Evolutionary conservation across 1,139 yeast genomes (phyloP), one percentile per base, ranked within the genome.

Genomic region (Casaregolazyma suthepensis): DNA sequence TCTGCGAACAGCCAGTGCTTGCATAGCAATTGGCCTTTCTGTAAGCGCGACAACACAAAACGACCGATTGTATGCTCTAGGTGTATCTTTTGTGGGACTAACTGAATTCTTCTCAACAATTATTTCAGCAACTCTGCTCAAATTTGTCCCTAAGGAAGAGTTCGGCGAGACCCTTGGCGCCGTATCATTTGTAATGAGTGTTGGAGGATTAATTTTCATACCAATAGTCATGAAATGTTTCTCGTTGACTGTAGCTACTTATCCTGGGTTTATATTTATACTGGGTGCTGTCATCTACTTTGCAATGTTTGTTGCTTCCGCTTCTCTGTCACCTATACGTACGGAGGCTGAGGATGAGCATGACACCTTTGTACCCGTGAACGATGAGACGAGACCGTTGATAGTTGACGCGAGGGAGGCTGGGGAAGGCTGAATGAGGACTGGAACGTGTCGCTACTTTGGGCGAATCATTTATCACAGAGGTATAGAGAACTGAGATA

Each of bases 51-150:
- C 62, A 2, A 71, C 80, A 0, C 58, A 59, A 0, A 58, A 61
- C 0, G 63, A 72, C 1, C 43, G 47, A 1, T 18, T 53, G 13
- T 57, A 47, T 42, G 48, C 61, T 18, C 64, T 72, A 40, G 58
- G 67, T 22, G 46, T 61, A 1, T 65, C 74, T 59, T 68, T 1
- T 52, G 72, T 0, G 69, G 79, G 1, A 68, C 63, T 82, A 43
- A 80, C 81, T 0, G 70, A 81, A 0, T 49, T 77, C 7, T 68
- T 70, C 1, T 60, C 73, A 0, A 86, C 87, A 0, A 71, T 79
- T 1, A 56, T 81, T 18, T 77, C 76, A 54, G 71, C 79, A 5
- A 61, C 80, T 1, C 61, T 82, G 35, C 74, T 80, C 54, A 82
- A 81, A 64, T 79, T 78, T 61, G 75, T 74, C 5, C 57, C 62